Evolutionary conservation across 352 stramenopile genomes (phyloP).

Genomic region (Globisporangium radiosum): DNA sequence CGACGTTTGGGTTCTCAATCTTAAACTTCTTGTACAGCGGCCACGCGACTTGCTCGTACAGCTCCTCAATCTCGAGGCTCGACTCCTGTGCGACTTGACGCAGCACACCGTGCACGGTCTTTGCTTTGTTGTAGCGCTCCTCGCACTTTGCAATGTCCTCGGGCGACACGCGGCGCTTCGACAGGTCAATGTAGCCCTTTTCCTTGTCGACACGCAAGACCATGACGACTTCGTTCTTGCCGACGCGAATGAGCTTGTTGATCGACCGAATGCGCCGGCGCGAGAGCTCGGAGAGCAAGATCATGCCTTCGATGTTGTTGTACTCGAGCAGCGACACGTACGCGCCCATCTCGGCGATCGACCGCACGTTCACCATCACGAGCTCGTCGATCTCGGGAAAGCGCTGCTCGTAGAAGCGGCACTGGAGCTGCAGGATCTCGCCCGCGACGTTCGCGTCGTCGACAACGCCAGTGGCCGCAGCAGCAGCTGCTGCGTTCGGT

Average conservation of each 20-base stretch:
- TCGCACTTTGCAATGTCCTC: slow-evolving; percentile 99
- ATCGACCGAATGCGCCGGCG: slow-evolving; percentile 98
- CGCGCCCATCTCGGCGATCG: slow-evolving; percentile 99
- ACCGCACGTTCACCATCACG: slow-evolving; percentile 94
- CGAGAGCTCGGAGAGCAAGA: slow-evolving; percentile 98
- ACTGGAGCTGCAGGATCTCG: slow-evolving; percentile 79
- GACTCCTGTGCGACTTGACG: slow-evolving; percentile 84
- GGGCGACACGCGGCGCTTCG: slow-evolving; percentile 97
- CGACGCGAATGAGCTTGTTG: slow-evolving; percentile 99
- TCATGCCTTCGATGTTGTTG: slow-evolving; percentile 99
- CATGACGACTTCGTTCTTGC: slow-evolving; percentile 99
- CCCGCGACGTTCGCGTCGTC: slow-evolving; percentile 45
- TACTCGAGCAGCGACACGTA: slow-evolving; percentile 99
- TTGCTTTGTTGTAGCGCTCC: slow-evolving; percentile 99
- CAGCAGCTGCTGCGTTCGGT: too few relatives aligned
- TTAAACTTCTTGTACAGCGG: slow-evolving; percentile 98
- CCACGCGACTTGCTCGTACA: slow-evolving; percentile 94
- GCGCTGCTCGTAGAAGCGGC: slow-evolving; percentile 89
- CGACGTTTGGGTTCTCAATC: slow-evolving; percentile 69
- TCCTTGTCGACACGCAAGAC: slow-evolving; percentile 99
- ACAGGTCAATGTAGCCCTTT: slow-evolving; percentile 99
- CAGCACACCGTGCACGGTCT: slow-evolving; percentile 96
- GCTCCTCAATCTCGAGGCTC: slow-evolving; percentile 62
- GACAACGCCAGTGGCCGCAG: slow-evolving; percentile 3
- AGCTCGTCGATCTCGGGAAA: slow-evolving; percentile 98